Evolutionary conservation across 768 basidiomycete species (phyloP).

Genomic region (Russula vinacea): DNA sequence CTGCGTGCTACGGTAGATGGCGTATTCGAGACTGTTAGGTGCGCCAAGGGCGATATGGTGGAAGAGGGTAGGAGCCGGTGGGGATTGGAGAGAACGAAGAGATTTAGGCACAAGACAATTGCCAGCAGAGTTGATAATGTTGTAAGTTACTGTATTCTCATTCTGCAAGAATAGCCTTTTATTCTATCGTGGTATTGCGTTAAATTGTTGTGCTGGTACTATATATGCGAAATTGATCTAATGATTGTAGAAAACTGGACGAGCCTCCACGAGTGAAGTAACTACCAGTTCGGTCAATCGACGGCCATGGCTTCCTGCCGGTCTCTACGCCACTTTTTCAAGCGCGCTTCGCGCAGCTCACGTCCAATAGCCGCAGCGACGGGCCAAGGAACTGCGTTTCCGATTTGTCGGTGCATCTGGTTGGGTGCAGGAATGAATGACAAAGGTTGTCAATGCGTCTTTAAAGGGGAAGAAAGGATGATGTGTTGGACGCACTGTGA

Average conservation of each 20-base stretch:
- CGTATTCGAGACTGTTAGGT: constrained; percentile 66
- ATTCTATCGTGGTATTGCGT: background rate
- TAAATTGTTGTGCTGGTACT: background rate
- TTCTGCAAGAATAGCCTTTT: background rate
- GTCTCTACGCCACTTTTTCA: constrained; percentile 38
- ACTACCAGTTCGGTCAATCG: constrained; percentile 18
- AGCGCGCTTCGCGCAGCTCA: constrained; percentile 51
- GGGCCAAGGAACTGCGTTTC: constrained; percentile 74
- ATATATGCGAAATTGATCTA: background rate
- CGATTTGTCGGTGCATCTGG: constrained; percentile 78
- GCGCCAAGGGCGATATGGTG: constrained; percentile 86
- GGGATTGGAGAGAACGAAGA: constrained; percentile 52
- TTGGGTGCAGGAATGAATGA: background rate
- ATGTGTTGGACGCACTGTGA: constrained; percentile 48
- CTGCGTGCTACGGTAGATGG: constrained; percentile 69
- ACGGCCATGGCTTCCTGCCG: constrained; percentile 10
- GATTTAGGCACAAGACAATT: background rate
- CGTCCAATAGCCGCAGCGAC: constrained; percentile 62
- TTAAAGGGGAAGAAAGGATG: too few species aligned
- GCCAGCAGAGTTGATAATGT: background rate
- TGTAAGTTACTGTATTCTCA: background rate
- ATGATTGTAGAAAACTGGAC: background rate
- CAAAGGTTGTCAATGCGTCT: background rate
- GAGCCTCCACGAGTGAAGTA: background rate
- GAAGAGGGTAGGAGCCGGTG: constrained; percentile 80